phyloP scores from a whole-genome alignment of 768 basidiomycete genomes.

The Russula foetens region DNA sequence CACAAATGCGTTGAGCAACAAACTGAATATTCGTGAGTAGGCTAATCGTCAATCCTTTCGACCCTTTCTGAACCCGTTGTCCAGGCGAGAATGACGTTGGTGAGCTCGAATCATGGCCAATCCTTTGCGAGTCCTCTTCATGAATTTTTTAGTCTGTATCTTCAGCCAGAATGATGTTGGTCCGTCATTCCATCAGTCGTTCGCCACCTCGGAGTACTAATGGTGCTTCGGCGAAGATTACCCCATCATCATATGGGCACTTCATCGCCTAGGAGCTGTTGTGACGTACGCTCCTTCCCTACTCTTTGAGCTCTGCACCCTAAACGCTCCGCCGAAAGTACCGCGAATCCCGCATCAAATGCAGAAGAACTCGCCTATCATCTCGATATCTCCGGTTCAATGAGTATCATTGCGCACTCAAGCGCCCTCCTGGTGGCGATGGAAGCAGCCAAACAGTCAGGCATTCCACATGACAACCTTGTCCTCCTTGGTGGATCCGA shows the following conservation, averaged over 20 bases:
- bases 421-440: conserved; percentile 23
- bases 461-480: conserved; percentile 26
- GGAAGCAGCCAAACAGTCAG: conserved; percentile 24
- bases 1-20: conserved; percentile 29
- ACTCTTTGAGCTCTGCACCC: not conserved
- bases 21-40: conserved; percentile 28
- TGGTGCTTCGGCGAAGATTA: not conserved
- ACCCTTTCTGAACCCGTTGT: not conserved
- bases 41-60: not conserved
- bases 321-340: conserved; percentile 27
- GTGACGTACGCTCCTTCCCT: conserved; percentile 11
- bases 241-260: conserved; percentile 16
- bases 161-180: conserved; percentile 24
- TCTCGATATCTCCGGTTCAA: conserved; percentile 24
- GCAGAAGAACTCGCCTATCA: conserved; percentile 50
- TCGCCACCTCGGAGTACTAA: not conserved
- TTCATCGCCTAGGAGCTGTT: conserved; percentile 21
- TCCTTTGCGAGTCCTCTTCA: not conserved
- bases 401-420: conserved; percentile 26
- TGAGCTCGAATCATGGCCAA: conserved; percentile 17
- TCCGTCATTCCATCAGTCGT: not conserved
- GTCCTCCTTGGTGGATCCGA: conserved; percentile 21
- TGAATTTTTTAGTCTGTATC: conserved; percentile 17
- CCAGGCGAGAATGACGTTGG: conserved; percentile 33
- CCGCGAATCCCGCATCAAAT: conserved; percentile 53